Evolutionary conservation across 257 asterid genomes (phyloP), one percentile per base, ranked within the genome.

Genomic region (Thymus mandschuricus): DNA sequence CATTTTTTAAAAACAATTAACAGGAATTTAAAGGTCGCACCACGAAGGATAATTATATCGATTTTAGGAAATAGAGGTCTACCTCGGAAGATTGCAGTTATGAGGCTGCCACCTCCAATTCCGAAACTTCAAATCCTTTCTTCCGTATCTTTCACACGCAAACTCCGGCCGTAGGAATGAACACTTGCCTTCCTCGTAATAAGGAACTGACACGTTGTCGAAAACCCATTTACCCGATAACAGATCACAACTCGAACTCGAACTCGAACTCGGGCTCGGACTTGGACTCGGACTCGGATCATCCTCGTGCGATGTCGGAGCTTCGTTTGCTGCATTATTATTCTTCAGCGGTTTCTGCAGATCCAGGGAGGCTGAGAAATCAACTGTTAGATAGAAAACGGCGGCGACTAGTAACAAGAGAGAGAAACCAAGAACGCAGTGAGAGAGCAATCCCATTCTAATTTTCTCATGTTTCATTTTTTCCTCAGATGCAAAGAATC

Each of bases 91-190:
- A 62, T 87, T 79, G 60, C 94, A 87, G 0, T 81, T 78, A 59
- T 80, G 79, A 61, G 94, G 91, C 74, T 85, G 91, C 94, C 94
- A 87, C 66, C 89, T 81, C 94, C 89, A 87, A 7, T 80, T 56
- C 63, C 81, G 91, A 74, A 83, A 85, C 34, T 66, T 72, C 44
- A 79, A 68, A 77, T 87, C 91, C 31, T 76, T 76, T 63, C 91
- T 75, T 13, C 94, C 94, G 58, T 78, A 78, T 51, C 76, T 87
- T 52, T 75, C 79, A 67, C 94, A 87, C 2, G 94, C 88, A 43
- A 86, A 84, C 0, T 80, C 72, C 10, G 46, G 45, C 84, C 28
- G 78, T 85, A 80, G 75, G 64, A 88, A 84, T 0, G 81, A 80
- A 64, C 96, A 91, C 3, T 79, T 30, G 13, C 58, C 44, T 79